Conservation (phyloP, 2,329 filamentous ascomycete species). For the Phoma sp. region DNA sequence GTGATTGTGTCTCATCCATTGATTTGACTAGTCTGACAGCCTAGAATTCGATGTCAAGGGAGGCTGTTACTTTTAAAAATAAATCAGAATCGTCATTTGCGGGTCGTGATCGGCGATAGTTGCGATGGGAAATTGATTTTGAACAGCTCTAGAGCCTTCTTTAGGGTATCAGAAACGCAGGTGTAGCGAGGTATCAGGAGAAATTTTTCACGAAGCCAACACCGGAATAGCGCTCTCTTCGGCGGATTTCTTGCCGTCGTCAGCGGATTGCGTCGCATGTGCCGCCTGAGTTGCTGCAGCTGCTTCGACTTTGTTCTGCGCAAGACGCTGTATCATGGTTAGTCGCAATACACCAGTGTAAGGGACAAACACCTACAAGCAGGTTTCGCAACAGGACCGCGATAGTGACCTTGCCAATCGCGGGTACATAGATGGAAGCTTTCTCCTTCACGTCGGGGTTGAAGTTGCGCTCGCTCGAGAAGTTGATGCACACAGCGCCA, state of each 20-base stretch:
- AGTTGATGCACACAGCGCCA: slow-evolving; percentile 98
- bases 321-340: slow-evolving; percentile 46
- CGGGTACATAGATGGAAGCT: slow-evolving; percentile 95
- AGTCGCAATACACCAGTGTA: neutral
- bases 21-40: too few relatives aligned
- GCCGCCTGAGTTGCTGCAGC: slow-evolving; percentile 21
- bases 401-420: slow-evolving; percentile 97
- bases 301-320: slow-evolving; percentile 52
- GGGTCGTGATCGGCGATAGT: neutral
- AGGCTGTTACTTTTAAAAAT: too few relatives aligned
- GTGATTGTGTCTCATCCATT: too few relatives aligned
- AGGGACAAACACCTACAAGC: slow-evolving; percentile 66
- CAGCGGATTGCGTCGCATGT: slow-evolving; percentile 6
- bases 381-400: slow-evolving; percentile 88
- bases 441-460: slow-evolving; percentile 89
- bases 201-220: slow-evolving; percentile 1
- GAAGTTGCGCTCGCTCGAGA: slow-evolving; percentile 96
- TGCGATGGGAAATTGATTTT: slow-evolving; percentile 12
- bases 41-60: too few relatives aligned
- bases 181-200: neutral
- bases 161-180: slow-evolving; percentile 35
- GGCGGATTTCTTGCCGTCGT: slow-evolving; percentile 24
- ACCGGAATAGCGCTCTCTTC: slow-evolving; percentile 25
- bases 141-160: slow-evolving; percentile 28
- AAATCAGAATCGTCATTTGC: too few relatives aligned